Evolutionary conservation across 495 filamentous ascomycete genomes (phyloP).

Genomic region (Extremus antarcticus): DNA sequence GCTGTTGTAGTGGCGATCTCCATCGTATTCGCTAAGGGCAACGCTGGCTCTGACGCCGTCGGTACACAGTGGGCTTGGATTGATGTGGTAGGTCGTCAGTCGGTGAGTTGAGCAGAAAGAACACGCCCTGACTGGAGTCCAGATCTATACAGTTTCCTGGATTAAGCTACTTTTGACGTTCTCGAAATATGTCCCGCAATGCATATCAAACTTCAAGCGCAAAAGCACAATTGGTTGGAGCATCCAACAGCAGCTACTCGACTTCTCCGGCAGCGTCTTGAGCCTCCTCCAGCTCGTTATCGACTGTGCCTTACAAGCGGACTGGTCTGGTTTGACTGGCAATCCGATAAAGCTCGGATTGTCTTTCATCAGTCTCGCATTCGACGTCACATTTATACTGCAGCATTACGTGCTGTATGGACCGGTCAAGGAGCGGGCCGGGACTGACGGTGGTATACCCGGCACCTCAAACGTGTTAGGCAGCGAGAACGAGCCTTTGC

Average conservation of each 20-base stretch:
- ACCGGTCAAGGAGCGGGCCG: slow-evolving; percentile 9
- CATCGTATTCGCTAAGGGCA: slow-evolving; percentile 43
- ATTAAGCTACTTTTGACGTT: slow-evolving; percentile 82
- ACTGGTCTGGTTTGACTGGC: slow-evolving; percentile 82
- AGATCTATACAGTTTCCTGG: slow-evolving; percentile 74
- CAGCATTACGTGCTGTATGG: slow-evolving; percentile 79
- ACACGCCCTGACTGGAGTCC: not conserved
- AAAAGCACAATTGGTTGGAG: slow-evolving; percentile 79
- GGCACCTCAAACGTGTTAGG: not conserved
- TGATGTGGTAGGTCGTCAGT: slow-evolving; percentile 69
- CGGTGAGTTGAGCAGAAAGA: too few relatives aligned
- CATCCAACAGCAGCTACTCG: slow-evolving; percentile 76
- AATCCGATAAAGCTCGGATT: slow-evolving; percentile 87
- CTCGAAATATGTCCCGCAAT: slow-evolving; percentile 88
- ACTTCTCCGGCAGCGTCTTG: slow-evolving; percentile 69
- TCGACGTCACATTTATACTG: slow-evolving; percentile 71
- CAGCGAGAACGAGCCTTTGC: not conserved
- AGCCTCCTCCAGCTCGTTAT: slow-evolving; percentile 72
- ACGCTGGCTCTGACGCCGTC: slow-evolving; percentile 42
- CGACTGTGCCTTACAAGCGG: slow-evolving; percentile 71
- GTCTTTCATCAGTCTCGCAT: slow-evolving; percentile 72
- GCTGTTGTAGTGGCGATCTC: slow-evolving; percentile 43
- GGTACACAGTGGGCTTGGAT: slow-evolving; percentile 59
- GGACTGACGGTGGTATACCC: not conserved
- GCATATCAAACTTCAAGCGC: slow-evolving; percentile 67